Evolutionary conservation across 1,284 basidiomycete genomes (phyloP), one percentile per base, ranked within the genome.

Genomic region (Peniophora sp.): DNA sequence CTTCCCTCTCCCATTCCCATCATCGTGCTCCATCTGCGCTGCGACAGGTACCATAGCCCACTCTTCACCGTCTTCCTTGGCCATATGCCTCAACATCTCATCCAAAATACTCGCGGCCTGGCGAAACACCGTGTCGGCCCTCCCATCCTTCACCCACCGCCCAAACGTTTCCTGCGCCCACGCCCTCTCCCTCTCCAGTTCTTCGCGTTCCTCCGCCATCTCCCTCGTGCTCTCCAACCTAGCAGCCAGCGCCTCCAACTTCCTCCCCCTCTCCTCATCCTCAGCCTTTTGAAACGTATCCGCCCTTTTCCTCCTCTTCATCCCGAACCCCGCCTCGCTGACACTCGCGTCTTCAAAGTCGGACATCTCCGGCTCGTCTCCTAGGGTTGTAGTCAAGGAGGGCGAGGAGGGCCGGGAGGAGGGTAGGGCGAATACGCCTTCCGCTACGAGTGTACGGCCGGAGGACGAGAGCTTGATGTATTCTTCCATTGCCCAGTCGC

Each of bases 401-500:
- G 18, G 37, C 15, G 37, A n/a, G 8, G 6, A 8, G n/a, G 37
- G n/a, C 5, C 18, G n/a, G 37, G n/a, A 20, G 6, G 37, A 17
- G 15, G 45, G 50, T 20, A 57, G 51, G 17, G 57, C 56, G 27
- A 55, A 58, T 8, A 58, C 55, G 23, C 57, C 57, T 34, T 57
- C 55, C 15, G 50, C 44, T 6, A 58, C 57, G 27, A 57, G 55
- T 14, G 50, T 53, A 17, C 53, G 51, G 1, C 53, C 52, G 1
- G 47, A 17, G 10, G 36, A 51, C 11, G 53, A 51, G 11, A 58
- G 50, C 37, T 58, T 58, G 43, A 58, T 51, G 37, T 58, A 58
- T 23, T 58, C 57, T 15, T 56, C 50, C 47, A 52, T 54, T 1
- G 53, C 57, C 57, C 57, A 58, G 32, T 58, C 57, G 10, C 49